These are phyloP conservation scores for Saturnispora mendoncae DNA, from an alignment of 805 yeast species.

Conservation along the genomic window DNA sequence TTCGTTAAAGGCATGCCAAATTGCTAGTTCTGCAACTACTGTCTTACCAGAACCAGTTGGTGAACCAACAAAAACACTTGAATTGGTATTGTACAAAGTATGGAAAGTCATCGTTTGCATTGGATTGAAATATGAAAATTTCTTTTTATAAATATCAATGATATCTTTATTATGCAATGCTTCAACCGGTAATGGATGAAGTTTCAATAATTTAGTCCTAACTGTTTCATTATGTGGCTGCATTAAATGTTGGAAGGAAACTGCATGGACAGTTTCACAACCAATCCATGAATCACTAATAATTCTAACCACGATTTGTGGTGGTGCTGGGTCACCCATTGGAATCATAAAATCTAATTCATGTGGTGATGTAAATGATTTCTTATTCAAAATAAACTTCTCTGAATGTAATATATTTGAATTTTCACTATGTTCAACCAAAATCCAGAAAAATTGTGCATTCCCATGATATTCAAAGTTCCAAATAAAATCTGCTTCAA, in stretches of 20 bases:
- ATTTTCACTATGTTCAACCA: constrained; percentile 79
- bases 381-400: constrained; percentile 58
- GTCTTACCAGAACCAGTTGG: constrained; percentile 99
- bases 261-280: constrained; percentile 61
- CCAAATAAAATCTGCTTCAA: constrained; percentile 81
- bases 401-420: constrained; percentile 74
- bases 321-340: constrained; percentile 77
- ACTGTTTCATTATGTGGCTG: constrained; percentile 83
- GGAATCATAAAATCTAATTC: constrained; percentile 92
- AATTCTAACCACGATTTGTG: constrained; percentile 73
- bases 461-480: constrained; percentile 72
- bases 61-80: constrained; percentile 86
- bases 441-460: constrained; percentile 83
- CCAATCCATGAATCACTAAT: constrained; percentile 89
- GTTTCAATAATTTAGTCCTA: constrained; percentile 66
- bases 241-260: constrained; percentile 84
- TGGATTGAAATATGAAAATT: constrained; percentile 86
- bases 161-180: constrained; percentile 65
- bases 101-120: constrained; percentile 98
- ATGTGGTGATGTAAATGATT: constrained; percentile 46
- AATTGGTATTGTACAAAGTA: constrained; percentile 68
- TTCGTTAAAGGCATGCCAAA: constrained; percentile 89
- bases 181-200: constrained; percentile 78
- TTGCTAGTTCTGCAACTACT: constrained; percentile 91
- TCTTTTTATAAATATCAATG: constrained; percentile 57